These are phyloP conservation scores for Phaeosphaeria sp. DNA, from an alignment of 2,329 filamentous ascomycete genomes.

Conservation along the genomic window DNA sequence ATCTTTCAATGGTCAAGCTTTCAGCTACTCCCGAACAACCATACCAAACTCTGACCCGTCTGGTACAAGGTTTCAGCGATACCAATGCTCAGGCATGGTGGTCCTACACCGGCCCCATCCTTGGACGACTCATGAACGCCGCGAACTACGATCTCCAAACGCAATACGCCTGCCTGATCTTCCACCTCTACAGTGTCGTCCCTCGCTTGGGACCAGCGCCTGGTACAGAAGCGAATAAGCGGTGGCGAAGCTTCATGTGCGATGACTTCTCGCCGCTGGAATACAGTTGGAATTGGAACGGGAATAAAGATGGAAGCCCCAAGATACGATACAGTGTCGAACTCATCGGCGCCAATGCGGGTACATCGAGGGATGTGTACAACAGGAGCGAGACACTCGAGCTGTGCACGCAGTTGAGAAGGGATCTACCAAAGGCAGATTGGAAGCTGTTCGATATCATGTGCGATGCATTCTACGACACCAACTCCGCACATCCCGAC, in stretches of 20 bases:
- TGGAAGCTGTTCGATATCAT: neutral
- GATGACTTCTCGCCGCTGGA: neutral
- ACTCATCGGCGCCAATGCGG: neutral
- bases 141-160: neutral
- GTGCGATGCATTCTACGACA: neutral
- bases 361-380: neutral
- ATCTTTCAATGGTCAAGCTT: neutral
- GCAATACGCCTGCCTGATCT: neutral
- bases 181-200: neutral
- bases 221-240: neutral
- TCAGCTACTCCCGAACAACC: neutral
- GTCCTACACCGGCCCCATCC: neutral
- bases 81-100: neutral
- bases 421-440: neutral
- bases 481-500: neutral
- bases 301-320: neutral
- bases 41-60: neutral
- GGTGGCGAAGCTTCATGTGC: neutral
- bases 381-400: neutral
- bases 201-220: neutral
- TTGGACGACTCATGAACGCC: neutral
- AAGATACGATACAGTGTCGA: neutral
- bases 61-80: neutral
- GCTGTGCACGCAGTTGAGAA: neutral
- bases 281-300: neutral